phyloP scores from a whole-genome alignment of 352 stramenopile genomes.

The Aphanomyces astaci region DNA sequence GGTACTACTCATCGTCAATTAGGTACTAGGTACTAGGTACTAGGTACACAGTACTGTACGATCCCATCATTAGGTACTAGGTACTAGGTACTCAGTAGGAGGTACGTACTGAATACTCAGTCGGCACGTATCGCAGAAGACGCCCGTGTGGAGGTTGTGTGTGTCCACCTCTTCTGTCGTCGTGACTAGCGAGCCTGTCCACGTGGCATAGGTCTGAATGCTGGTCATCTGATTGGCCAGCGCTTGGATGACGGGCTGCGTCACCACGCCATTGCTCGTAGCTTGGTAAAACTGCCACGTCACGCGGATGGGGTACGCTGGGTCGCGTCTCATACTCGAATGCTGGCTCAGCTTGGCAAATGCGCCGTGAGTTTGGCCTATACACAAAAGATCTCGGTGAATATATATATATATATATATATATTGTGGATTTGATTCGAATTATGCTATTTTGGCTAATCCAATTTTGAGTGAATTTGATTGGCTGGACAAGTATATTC shows the following conservation, averaged over 20 bases:
- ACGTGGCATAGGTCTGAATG: conserved; percentile 18
- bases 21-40: too few species aligned
- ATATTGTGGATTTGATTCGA: too few species aligned
- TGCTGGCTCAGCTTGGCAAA: conserved; percentile 16
- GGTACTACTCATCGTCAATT: too few species aligned
- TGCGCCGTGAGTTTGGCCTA: background rate
- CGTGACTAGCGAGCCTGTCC: conserved; percentile 16
- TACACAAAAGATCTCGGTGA: too few species aligned
- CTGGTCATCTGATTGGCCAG: conserved; percentile 7
- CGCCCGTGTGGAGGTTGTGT: background rate
- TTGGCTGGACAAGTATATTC: background rate
- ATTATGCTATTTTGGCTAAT: too few species aligned
- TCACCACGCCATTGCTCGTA: conserved; percentile 19
- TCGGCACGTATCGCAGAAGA: conserved; percentile 6
- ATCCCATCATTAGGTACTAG: too few species aligned
- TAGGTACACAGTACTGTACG: too few species aligned
- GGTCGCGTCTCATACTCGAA: background rate
- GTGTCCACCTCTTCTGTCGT: too few species aligned
- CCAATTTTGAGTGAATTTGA: too few species aligned
- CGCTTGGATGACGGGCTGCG: conserved; percentile 1
- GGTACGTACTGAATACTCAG: background rate
- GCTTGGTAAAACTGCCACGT: conserved; percentile 23
- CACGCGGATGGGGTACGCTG: conserved; percentile 11
- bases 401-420: too few species aligned
- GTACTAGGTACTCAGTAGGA: too few species aligned